Evolutionary conservation across 2,329 filamentous ascomycete genomes (phyloP).

Genomic region (Stromatinia cepivora): DNA sequence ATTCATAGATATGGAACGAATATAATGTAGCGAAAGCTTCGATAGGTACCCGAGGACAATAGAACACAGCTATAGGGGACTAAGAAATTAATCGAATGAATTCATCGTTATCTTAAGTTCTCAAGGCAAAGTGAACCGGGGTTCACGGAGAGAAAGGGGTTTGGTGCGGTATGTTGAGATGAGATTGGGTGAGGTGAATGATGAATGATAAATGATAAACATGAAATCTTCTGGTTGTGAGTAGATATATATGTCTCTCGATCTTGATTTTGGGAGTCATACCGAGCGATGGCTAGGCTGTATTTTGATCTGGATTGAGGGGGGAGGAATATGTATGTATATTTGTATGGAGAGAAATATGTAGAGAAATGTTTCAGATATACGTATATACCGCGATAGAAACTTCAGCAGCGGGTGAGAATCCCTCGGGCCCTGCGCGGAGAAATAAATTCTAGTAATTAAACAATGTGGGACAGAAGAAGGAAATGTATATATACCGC

Average conservation of each 20-base stretch:
- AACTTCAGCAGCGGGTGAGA: not conserved
- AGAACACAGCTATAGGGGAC: too few relatives aligned
- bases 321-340: too few relatives aligned
- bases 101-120: not conserved
- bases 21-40: not conserved
- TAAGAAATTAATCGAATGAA: not conserved
- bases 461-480: not conserved
- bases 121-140: too few relatives aligned
- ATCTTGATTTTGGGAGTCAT: not conserved
- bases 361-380: too few relatives aligned
- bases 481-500: not conserved
- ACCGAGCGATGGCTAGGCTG: too few relatives aligned
- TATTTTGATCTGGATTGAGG: too few relatives aligned
- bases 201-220: too few relatives aligned
- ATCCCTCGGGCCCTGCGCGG: not conserved
- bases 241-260: not conserved
- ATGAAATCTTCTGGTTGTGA: too few relatives aligned
- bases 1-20: not conserved
- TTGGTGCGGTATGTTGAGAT: not conserved
- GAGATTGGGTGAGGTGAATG: not conserved
- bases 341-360: too few relatives aligned
- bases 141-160: not conserved
- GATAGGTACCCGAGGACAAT: accelerated
- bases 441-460: not conserved
- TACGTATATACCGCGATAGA: too few relatives aligned